These are phyloP conservation scores for Chytriomyces sp. DNA, from an alignment of 192 early-diverging fungal species.

Conservation along the genomic window DNA sequence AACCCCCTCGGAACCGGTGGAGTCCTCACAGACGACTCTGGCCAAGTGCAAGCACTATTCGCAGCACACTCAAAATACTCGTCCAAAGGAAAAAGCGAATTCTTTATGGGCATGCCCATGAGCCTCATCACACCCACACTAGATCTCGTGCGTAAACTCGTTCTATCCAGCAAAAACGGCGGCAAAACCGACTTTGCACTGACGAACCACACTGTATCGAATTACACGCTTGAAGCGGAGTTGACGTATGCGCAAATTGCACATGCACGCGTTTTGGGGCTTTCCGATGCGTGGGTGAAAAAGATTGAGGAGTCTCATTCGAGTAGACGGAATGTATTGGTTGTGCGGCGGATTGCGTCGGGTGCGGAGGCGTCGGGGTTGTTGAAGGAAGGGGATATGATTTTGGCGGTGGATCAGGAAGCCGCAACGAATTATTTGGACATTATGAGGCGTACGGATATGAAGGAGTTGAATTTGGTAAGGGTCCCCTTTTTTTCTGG, in stretches of 20 bases:
- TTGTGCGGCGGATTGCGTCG: conserved; percentile 42
- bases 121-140: conserved; percentile 33
- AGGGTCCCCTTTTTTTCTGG: neutral
- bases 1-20: conserved; percentile 49
- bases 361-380: conserved; percentile 21
- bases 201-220: neutral
- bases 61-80: conserved; percentile 44
- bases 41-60: conserved; percentile 46
- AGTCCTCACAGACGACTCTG: conserved; percentile 39
- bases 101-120: conserved; percentile 49
- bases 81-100: conserved; percentile 48
- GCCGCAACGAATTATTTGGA: conserved; percentile 17
- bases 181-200: neutral
- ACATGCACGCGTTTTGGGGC: conserved; percentile 53
- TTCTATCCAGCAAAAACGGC: neutral
- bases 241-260: conserved; percentile 53
- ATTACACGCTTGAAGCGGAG: conserved; percentile 44
- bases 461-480: conserved; percentile 27
- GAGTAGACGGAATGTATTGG: conserved; percentile 46
- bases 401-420: conserved; percentile 27
- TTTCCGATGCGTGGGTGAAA: conserved; percentile 54
- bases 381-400: conserved; percentile 36
- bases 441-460: conserved; percentile 25
- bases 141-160: neutral
- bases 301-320: conserved; percentile 40